phyloP scores from a whole-genome alignment of 768 basidiomycete species.

The Rhodotorula babjevae region DNA sequence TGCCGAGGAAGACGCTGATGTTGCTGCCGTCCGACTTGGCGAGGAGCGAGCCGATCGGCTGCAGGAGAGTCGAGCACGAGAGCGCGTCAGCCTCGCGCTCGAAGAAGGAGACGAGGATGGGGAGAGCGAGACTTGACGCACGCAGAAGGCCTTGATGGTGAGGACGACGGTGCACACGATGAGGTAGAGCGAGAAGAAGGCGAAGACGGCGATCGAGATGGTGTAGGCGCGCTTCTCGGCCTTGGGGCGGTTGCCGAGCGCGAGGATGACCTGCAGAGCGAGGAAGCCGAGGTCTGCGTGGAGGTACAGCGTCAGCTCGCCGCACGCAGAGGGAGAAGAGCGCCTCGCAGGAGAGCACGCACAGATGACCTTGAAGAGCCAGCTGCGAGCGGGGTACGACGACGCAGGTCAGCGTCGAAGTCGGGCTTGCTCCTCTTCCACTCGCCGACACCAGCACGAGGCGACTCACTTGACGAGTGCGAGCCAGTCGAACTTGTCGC shows the following conservation, averaged over 20 bases:
- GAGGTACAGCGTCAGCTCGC: background rate
- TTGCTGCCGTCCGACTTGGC: background rate
- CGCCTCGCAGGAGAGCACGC: background rate
- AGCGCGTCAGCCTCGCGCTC: background rate
- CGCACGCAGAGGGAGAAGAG: too few relatives aligned
- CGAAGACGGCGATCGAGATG: conserved; percentile 61
- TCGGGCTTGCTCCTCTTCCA: too few relatives aligned
- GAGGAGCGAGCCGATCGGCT: conserved; percentile 37
- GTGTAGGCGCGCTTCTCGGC: conserved; percentile 73
- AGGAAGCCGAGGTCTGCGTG: conserved; percentile 46
- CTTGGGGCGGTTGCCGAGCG: conserved; percentile 77
- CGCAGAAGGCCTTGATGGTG: conserved; percentile 67
- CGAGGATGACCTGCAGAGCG: conserved; percentile 72
- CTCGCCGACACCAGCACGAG: too few relatives aligned
- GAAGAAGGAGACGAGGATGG: rapidly evolving
- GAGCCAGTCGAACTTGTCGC: conserved; percentile 38
- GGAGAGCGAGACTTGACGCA: background rate
- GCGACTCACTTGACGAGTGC: conserved; percentile 26
- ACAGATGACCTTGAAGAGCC: conserved; percentile 42
- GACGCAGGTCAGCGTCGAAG: background rate
- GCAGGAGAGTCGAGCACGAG: background rate
- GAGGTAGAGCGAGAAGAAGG: conserved; percentile 74
- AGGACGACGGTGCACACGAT: conserved; percentile 55
- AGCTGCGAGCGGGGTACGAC: conserved; percentile 4
- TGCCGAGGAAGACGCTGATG: conserved; percentile 34